Evolutionary conservation across 129 eudicot species (phyloP).

Genomic region (Pittosporum tobira): DNA sequence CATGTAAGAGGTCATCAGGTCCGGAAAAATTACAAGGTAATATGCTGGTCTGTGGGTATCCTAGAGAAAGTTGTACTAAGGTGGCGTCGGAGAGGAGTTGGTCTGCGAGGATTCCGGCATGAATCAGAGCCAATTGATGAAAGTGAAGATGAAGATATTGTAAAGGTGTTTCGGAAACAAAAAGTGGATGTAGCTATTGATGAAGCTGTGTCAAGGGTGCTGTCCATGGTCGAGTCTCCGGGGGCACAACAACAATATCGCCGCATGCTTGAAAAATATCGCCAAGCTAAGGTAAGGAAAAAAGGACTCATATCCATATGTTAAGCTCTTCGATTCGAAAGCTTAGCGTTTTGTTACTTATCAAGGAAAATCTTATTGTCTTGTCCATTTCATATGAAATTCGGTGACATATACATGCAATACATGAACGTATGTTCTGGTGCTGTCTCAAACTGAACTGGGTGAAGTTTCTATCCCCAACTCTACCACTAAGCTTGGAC

Average conservation of each 20-base stretch:
- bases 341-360: too few relatives aligned
- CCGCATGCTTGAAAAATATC: constrained; percentile 71
- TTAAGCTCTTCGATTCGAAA: constrained; percentile 1
- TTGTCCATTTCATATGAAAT: not conserved
- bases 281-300: constrained; percentile 64
- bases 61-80: constrained; percentile 81
- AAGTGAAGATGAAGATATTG: constrained; percentile 69
- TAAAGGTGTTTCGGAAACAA: constrained; percentile 66
- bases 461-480: not conserved
- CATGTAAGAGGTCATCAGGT: constrained; percentile 95
- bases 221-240: constrained; percentile 78
- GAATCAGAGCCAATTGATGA: constrained; percentile 46
- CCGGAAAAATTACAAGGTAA: constrained; percentile 60
- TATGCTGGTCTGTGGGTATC: constrained; percentile 88
- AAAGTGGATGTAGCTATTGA: constrained; percentile 66
- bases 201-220: constrained; percentile 77
- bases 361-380: too few relatives aligned
- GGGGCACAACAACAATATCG: constrained; percentile 87
- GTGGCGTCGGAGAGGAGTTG: constrained; percentile 92
- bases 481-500: not conserved
- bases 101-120: constrained; percentile 61
- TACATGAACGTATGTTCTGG: not conserved
- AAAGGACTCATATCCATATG: not conserved
- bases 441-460: not conserved
- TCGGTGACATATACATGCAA: not conserved